Conservation (phyloP, 352 stramenopile genomes). For the Thraustotheca clavata region DNA sequence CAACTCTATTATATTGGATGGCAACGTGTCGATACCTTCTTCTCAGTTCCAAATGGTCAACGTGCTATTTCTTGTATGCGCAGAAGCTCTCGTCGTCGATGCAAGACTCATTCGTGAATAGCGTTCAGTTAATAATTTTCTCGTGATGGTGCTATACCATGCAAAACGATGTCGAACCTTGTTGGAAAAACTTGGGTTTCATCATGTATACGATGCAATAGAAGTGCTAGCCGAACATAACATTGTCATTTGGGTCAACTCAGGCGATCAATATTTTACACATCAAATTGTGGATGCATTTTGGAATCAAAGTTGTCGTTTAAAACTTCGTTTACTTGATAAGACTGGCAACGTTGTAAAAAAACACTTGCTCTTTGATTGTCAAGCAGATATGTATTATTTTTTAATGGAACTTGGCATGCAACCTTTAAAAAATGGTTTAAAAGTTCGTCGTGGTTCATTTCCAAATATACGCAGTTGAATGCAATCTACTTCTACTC, state of each 20-base stretch:
- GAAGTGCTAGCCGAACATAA: not conserved
- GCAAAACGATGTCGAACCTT: constrained; percentile 14
- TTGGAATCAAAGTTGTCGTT: not conserved
- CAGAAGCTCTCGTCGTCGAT: not conserved
- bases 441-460: constrained; percentile 8
- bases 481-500: no score
- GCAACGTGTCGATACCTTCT: not conserved
- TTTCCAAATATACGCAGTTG: no score
- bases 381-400: constrained; percentile 17
- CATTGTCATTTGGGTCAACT: not conserved
- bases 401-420: constrained; percentile 20
- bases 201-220: constrained; percentile 5
- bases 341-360: not conserved
- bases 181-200: constrained; percentile 13
- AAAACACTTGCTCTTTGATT: constrained; percentile 17
- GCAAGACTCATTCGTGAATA: no score
- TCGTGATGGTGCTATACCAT: constrained; percentile 18
- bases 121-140: no score
- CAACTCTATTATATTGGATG: not conserved
- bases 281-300: constrained; percentile 16
- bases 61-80: not conserved
- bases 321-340: not conserved
- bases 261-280: not conserved
- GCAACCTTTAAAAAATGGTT: constrained; percentile 9
- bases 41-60: not conserved